phyloP scores from a whole-genome alignment of 2,329 filamentous ascomycete genomes.

The Emydomyces testavorans region DNA sequence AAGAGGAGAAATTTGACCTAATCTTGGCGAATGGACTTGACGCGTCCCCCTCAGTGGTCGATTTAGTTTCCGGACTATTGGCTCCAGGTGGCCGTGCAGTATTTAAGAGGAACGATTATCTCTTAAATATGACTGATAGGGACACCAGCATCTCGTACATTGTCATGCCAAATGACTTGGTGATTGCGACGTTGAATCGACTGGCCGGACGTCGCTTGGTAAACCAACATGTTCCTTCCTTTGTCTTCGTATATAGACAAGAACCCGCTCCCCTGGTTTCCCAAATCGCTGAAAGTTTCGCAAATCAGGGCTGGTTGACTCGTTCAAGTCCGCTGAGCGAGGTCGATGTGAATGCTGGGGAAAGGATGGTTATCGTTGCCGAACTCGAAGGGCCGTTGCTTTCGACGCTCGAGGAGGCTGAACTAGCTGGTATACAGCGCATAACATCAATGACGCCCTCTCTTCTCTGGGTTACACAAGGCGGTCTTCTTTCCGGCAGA shows the following conservation, averaged over 20 bases:
- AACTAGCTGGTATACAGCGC: background rate
- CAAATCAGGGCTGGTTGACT: background rate
- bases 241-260: slow-evolving; percentile 1
- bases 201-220: background rate
- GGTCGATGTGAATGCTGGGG: background rate
- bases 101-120: background rate
- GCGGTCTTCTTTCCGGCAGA: background rate
- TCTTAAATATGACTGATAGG: background rate
- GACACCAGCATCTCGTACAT: background rate
- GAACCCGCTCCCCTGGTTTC: background rate
- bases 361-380: background rate
- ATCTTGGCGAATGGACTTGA: background rate
- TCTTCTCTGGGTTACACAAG: slow-evolving; percentile 9
- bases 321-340: background rate
- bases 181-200: background rate
- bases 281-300: background rate
- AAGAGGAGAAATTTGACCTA: background rate
- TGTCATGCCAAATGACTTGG: background rate
- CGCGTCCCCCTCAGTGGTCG: background rate
- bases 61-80: background rate
- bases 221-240: background rate
- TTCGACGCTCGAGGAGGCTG: background rate
- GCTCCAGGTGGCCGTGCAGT: background rate
- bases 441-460: background rate
- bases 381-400: slow-evolving; percentile 3